phyloP scores from a whole-genome alignment of 192 early-diverging fungal species.

The Spizellomyces punctatus region DNA sequence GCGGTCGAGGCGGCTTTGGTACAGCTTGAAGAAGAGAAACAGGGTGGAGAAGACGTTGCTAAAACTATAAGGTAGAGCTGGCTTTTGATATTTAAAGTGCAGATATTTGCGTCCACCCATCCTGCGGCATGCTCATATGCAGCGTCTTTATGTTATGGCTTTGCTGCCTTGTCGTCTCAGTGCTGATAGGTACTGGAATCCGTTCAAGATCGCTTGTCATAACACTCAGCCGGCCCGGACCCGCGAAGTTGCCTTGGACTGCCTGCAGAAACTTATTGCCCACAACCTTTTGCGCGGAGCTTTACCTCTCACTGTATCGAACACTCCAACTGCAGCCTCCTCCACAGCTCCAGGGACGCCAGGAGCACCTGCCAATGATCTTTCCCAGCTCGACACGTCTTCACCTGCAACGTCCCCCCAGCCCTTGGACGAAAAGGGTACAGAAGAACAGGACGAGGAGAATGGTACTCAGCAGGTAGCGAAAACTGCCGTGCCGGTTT shows the following conservation, averaged over 20 bases:
- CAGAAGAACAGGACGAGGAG: not conserved
- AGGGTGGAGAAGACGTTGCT: not conserved
- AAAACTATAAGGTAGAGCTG: not conserved
- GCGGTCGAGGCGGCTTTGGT: constrained; percentile 22
- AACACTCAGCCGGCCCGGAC: constrained; percentile 29
- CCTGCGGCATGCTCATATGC: too few species aligned
- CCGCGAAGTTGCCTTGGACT: constrained; percentile 54
- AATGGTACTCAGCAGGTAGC: not conserved
- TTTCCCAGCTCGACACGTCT: constrained; percentile 28
- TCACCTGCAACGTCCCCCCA: constrained; percentile 17
- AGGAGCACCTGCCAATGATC: constrained; percentile 27
- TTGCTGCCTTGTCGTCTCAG: constrained; percentile 16
- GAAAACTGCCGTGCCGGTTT: not conserved
- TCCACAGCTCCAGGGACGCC: constrained; percentile 21
- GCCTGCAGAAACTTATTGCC: constrained; percentile 60
- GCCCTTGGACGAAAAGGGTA: not conserved
- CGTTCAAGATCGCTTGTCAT: constrained; percentile 46
- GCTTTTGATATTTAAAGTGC: too few species aligned
- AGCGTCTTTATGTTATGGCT: too few species aligned
- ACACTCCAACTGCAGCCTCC: not conserved
- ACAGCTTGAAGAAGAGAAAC: constrained; percentile 10
- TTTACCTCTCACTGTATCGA: constrained; percentile 13
- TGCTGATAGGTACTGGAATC: constrained; percentile 55
- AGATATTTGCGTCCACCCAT: too few species aligned
- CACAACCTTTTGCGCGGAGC: constrained; percentile 45